Base-by-base conservation (phyloP, 1,139 yeast genomes). In the Taphrina communis region DNA sequence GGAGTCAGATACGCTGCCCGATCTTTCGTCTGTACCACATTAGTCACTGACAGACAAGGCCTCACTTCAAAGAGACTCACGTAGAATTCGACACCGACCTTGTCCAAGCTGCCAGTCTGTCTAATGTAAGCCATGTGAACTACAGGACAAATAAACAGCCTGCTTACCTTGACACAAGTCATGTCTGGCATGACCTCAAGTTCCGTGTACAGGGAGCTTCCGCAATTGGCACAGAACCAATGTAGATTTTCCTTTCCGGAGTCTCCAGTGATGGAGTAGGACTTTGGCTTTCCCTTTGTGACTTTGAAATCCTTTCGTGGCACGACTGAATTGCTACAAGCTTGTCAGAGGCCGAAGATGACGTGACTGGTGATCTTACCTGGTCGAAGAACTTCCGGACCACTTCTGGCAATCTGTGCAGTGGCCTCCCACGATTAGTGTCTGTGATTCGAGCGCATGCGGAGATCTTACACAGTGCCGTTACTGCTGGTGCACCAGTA, bases 161-260 rank as follows among this genome's bases (percentile, higher is more conserved):
- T 14, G n/a, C 48, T 21, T 11, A 50, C 53, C 36, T 50, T 56
- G 60, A 56, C 60, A 39, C 60, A 56, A 17, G 60, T 56, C 60
- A 56, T 56, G 36, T 56, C 60, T 17, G 60, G 60, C 60, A 56
- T 56, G 36, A 56, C 60, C 42, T 56, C 60, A 17, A 56, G 60
- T 41, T 56, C 60, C 1, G 60, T 56, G 50, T 56, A 56, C 17
- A 56, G 60, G 8, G 60, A 56, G 19, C 60, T 56, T 6, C 60
- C 60, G 17, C 60, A 56, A 35, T 56, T 56, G 25, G 46, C 60
- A 25, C 60, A 56, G 60, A 56, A 56, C 60, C 60, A 56, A 17
- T 56, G 60, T 14, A 56, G 36, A 50, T 56, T 56, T 50, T 56
- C 48, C 19, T 56, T 56, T 31, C 60, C 60, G 31, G 60, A 56